Conservation (phyloP, 2,329 filamentous ascomycete genomes). For the Trematosphaeria pertusa region DNA sequence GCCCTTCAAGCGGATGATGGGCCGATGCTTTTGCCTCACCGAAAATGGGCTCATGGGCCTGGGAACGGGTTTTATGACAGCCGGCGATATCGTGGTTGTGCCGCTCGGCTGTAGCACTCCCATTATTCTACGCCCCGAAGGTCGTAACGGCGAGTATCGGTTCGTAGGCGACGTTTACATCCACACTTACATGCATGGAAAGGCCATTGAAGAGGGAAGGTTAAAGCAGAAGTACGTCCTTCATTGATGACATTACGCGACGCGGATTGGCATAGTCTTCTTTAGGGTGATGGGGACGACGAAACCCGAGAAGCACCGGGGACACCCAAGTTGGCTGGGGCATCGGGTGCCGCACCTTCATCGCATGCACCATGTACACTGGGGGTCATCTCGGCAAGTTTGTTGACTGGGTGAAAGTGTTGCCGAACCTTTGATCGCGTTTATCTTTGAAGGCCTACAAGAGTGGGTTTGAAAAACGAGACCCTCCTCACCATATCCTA, state of each 20-base stretch:
- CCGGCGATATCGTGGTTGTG: conserved; percentile 41
- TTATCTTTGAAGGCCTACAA: too few species aligned
- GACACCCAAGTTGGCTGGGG: too few species aligned
- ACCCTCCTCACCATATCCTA: too few species aligned
- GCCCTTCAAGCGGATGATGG: conserved; percentile 27
- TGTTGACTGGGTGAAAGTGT: too few species aligned
- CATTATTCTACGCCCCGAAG: conserved; percentile 37
- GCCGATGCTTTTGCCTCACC: conserved; percentile 28
- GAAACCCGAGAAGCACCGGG: too few species aligned
- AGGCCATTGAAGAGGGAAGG: conserved; percentile 31
- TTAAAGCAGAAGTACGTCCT: conserved; percentile 15
- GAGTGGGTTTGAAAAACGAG: too few species aligned
- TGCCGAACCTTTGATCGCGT: too few species aligned
- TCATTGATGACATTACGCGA: conserved; percentile 5
- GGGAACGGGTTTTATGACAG: conserved; percentile 40
- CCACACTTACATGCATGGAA: conserved; percentile 45
- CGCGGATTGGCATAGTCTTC: too few species aligned
- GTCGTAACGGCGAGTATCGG: conserved; percentile 27
- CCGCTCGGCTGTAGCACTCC: conserved; percentile 48
- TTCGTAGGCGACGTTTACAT: conserved; percentile 48
- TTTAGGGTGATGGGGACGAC: too few species aligned
- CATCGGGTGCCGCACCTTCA: too few species aligned
- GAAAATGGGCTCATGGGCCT: conserved; percentile 35
- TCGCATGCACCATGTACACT: too few species aligned
- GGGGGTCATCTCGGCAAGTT: too few species aligned